Base-by-base conservation (phyloP, 2,329 filamentous ascomycete genomes). In the Penicillium crustosum region DNA sequence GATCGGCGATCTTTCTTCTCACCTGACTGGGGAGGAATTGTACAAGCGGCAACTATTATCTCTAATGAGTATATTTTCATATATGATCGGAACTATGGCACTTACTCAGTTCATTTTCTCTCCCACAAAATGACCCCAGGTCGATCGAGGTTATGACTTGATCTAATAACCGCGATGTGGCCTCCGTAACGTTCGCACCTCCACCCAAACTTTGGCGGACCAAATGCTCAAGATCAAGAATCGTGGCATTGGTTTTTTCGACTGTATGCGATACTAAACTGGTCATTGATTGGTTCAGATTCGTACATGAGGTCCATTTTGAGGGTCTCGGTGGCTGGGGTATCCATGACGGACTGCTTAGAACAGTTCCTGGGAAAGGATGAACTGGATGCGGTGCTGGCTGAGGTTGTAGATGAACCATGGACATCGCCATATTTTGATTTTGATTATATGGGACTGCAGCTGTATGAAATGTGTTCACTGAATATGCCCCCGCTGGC, bases 61-160 rank as follows among this genome's bases (percentile, higher is more conserved):
- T 25, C 33, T 2, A 17, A 31, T 61, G 10, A 59, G 49, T 33
- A 35, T 23, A 4, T 36, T n/a, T 19, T 27, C 3, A 35, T 9
- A 4, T 3, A 49, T 2, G 1, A 36, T 8, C 0, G 2, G 17
- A 6, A 2, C 6, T 10, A 15, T 12, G 10, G 3, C 13, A 58
- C 68, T 38, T 58, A 70, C 68, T 53, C 39, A 69, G 55, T 50
- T 77, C 75, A 53, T 59, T 64, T 45, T 75, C 79, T 54, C 77
- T 73, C 15, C 80, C 80, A 58, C 73, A 77, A 53, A 82, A 82
- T 10, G 71, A 77, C 27, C 89, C 88, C 21, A 81, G 79, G 70
- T 93, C 89, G 55, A 93, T 91, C 29, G 83, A 79, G 0, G 89
- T 90, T 70, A 93, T 85, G 56, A 91, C 81, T 44, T 84, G 77